Conservation (phyloP, 2,329 filamentous ascomycete genomes). For the Fusarium graminum region DNA sequence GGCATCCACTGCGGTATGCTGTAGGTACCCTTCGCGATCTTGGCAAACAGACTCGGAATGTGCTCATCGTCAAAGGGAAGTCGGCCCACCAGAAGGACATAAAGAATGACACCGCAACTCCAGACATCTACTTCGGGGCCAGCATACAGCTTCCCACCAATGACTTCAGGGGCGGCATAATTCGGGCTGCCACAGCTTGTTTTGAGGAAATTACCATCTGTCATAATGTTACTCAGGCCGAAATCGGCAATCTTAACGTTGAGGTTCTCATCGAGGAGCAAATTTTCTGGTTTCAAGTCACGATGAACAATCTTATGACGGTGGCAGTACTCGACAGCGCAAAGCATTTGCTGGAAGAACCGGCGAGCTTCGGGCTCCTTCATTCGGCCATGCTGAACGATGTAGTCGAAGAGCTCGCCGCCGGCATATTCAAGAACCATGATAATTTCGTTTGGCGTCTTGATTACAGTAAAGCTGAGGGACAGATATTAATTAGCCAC, state of each 20-base stretch:
- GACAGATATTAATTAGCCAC: conserved; percentile 29
- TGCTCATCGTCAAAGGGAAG: conserved; percentile 98
- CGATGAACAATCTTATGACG: conserved; percentile 98
- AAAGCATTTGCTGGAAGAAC: conserved; percentile 99
- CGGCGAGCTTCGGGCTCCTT: conserved; percentile 92
- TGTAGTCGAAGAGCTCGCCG: conserved; percentile 97
- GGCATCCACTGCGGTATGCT: conserved; percentile 93
- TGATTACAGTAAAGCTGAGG: conserved; percentile 91
- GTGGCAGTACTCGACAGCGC: conserved; percentile 98
- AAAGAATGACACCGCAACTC: conserved; percentile 94
- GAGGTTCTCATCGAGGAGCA: conserved; percentile 92
- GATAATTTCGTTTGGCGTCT: conserved; percentile 92
- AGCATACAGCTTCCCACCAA: conserved; percentile 96
- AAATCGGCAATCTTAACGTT: conserved; percentile 99
- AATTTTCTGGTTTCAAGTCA: conserved; percentile 96
- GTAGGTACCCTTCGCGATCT: conserved; percentile 95
- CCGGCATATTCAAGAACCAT: conserved; percentile 99
- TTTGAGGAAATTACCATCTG: conserved; percentile 98
- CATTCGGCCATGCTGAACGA: conserved; percentile 93
- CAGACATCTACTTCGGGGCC: conserved; percentile 98
- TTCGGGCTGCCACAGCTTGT: conserved; percentile 98
- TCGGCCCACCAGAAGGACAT: conserved; percentile 82
- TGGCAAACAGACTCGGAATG: conserved; percentile 96
- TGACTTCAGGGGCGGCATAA: conserved; percentile 97
- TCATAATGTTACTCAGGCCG: conserved; percentile 99